These are phyloP conservation scores for Ogataea ramenticola DNA, from an alignment of 805 yeast species.

Conservation along the genomic window DNA sequence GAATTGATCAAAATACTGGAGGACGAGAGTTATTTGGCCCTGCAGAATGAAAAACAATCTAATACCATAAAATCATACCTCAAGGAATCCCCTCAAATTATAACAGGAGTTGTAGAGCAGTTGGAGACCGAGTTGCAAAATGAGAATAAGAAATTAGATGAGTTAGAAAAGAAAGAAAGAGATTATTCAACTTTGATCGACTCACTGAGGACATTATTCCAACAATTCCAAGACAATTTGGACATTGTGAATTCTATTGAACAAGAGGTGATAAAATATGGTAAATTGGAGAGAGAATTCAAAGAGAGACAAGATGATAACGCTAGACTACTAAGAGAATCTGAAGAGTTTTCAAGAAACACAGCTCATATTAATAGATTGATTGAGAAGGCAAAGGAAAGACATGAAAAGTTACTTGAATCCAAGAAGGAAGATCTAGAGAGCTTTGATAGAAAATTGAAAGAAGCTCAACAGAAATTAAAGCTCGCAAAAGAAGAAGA, in stretches of 20 bases:
- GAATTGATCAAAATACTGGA: constrained; percentile 52
- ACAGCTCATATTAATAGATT: constrained; percentile 43
- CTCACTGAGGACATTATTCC: constrained; percentile 46
- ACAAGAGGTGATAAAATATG: constrained; percentile 37
- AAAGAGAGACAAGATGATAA: constrained; percentile 32
- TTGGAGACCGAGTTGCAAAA: constrained; percentile 36
- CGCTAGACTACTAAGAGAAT: constrained; percentile 29
- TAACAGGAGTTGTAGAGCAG: constrained; percentile 46
- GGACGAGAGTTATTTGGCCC: constrained; percentile 47
- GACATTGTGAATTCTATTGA: constrained; percentile 43
- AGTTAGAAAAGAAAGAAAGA: constrained; percentile 40
- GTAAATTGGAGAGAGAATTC: constrained; percentile 31
- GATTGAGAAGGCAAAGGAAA: constrained; percentile 39
- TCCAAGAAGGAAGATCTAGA: constrained; percentile 39
- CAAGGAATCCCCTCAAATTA: constrained; percentile 50
- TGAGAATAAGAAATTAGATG: constrained; percentile 31
- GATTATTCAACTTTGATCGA: constrained; percentile 49
- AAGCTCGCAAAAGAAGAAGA: constrained; percentile 36
- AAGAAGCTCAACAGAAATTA: constrained; percentile 32
- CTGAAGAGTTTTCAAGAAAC: constrained; percentile 35
- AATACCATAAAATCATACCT: constrained; percentile 56
- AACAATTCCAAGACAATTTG: constrained; percentile 35
- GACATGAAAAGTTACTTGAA: constrained; percentile 34
- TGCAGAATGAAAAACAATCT: constrained; percentile 50
- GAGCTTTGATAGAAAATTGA: constrained; percentile 33